Base-by-base conservation (phyloP, 2,329 filamentous ascomycete genomes). In the Exophiala xenobiotica region DNA sequence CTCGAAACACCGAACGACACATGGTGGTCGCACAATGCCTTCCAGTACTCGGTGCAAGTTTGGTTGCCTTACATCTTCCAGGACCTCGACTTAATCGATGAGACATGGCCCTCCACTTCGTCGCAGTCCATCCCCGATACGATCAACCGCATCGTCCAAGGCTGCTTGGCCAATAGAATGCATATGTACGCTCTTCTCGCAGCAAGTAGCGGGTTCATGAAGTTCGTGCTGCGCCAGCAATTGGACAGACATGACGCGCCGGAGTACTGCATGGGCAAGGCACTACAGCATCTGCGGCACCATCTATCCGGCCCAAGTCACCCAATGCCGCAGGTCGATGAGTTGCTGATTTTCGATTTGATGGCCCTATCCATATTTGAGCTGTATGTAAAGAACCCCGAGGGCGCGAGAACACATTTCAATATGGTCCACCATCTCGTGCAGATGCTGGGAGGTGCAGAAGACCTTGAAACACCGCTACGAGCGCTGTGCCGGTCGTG, bases 181-280 rank as follows among this genome's bases (percentile, higher is more conserved):
- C 54, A 57, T 24, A 57, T 57, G 54, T 57, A 49, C 18, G 51
- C 47, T 5, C n/a, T 57, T n/a, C 48, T 57, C n/a, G 50, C 54
- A 12, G 51, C 54, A 3, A 57, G 54, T 20, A 45, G 37, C 4
- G 50, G 51, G 4, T 51, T 42, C 24, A 14, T 46, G 12, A 57
- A 54, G 37, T 54, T 40, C 33, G 37, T 57, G n/a, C 12, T 54
- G 18, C 26, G 33, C 14, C 43, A 48, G 2, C 54, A 42, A 18
- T 40, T 49, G 3, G 51, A 54, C 26, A 35, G 47, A 24, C 41
- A 46, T n/a, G 54, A 53, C 31, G 19, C 41, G 1, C 50, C 54
- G 4, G 54, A 57, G 51, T 57, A 51, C 16, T 57, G 54, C 39
- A 57, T 49, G 46, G 48, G 47, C 14, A 49, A 51, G 27, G 54